Percentiles rank a stretch among this genome's conserved stretches.
These are phyloP conservation scores for Litsea cubeba DNA, from an alignment of 164 flowering plant genomes.

Conservation along the genomic window DNA sequence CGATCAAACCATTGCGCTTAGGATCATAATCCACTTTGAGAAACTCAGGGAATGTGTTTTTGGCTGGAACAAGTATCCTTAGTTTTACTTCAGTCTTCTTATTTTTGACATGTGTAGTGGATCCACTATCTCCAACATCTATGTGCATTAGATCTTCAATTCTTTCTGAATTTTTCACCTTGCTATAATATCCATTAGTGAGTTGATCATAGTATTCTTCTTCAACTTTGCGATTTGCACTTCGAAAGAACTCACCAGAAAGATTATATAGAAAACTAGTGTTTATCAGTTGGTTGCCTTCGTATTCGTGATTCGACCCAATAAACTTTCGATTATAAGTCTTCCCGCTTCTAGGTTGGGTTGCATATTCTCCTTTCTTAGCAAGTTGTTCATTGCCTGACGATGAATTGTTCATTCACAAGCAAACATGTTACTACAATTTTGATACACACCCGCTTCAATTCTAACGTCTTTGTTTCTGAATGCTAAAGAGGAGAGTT, in stretches of 20 bases:
- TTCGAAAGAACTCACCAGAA: not conserved
- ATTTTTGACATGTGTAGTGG: slow-evolving; percentile 2
- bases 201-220: not conserved
- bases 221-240: not conserved
- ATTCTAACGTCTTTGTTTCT: not conserved
- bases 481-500: too few relatives aligned
- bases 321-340: not conserved
- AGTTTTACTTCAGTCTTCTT: slow-evolving; percentile 3
- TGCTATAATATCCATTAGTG: not conserved
- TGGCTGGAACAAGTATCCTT: slow-evolving; percentile 33
- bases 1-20: not conserved
- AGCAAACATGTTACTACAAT: not conserved
- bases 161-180: not conserved
- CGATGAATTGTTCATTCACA: not conserved
- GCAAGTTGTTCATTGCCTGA: not conserved
- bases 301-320: not conserved
- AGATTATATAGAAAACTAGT: not conserved
- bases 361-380: not conserved
- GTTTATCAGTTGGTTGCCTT: not conserved
- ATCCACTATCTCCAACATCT: too few relatives aligned
- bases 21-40: slow-evolving; percentile 17
- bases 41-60: slow-evolving; percentile 26
- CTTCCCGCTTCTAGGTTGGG: not conserved
- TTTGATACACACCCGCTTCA: not conserved
- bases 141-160: too few relatives aligned